Evolutionary conservation across 2,329 filamentous ascomycete genomes (phyloP).

Genomic region (Ophiostoma piceae): DNA sequence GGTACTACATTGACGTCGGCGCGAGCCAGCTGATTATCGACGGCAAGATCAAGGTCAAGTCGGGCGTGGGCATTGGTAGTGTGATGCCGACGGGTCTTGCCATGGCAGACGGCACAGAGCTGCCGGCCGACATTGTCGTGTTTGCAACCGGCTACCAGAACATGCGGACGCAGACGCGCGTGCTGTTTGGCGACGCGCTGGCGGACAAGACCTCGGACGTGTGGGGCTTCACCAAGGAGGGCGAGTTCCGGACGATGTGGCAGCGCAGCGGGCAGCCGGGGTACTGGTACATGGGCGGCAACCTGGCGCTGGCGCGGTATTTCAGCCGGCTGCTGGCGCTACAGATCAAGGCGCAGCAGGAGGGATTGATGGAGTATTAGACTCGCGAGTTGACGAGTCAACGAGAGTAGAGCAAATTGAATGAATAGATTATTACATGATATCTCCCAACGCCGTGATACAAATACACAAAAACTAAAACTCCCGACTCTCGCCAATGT

Average conservation of each 20-base stretch:
- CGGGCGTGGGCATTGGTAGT: slow-evolving; percentile 45
- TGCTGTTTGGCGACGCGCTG: slow-evolving; percentile 57
- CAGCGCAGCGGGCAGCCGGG: slow-evolving; percentile 56
- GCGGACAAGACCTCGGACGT: slow-evolving; percentile 54
- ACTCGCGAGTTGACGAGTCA: not conserved
- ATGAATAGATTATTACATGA: not conserved
- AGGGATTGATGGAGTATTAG: slow-evolving; percentile 23
- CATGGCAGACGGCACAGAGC: slow-evolving; percentile 45
- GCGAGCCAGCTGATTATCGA: slow-evolving; percentile 49
- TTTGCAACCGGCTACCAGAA: slow-evolving; percentile 57
- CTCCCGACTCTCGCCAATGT: slow-evolving; percentile 77
- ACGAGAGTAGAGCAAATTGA: no score
- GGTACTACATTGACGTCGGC: slow-evolving; percentile 57
- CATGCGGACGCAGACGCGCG: slow-evolving; percentile 57
- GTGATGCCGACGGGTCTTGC: slow-evolving; percentile 40
- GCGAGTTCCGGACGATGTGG: slow-evolving; percentile 55
- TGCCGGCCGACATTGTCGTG: slow-evolving; percentile 53
- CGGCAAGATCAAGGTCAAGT: slow-evolving; percentile 51
- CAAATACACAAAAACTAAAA: slow-evolving; percentile 43
- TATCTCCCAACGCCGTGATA: not conserved
- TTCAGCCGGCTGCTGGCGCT: slow-evolving; percentile 51
- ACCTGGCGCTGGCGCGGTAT: slow-evolving; percentile 56
- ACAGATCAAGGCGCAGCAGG: slow-evolving; percentile 44
- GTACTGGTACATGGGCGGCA: slow-evolving; percentile 63
- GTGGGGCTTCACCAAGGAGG: slow-evolving; percentile 55